Conservation (phyloP, 163 green algal species). For the Scenedesmus sp. region DNA sequence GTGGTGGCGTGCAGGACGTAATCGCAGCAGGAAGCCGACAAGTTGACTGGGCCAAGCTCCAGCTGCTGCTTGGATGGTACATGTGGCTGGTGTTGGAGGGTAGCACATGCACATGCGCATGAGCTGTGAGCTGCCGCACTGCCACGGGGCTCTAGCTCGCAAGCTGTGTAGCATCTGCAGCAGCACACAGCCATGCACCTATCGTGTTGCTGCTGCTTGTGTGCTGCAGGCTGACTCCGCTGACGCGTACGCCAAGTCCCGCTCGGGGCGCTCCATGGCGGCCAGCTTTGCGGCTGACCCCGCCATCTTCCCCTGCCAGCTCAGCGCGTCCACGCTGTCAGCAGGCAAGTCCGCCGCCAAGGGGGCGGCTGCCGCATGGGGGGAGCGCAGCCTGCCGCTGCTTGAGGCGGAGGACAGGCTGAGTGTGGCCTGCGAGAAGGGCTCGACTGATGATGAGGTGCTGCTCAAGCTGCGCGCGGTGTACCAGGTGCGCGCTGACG, state of each 20-base stretch:
- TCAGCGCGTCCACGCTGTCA: background rate
- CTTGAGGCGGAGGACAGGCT: constrained; percentile 96
- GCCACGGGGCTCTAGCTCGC: background rate
- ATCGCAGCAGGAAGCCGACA: too few species aligned
- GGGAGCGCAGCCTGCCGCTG: constrained; percentile 78
- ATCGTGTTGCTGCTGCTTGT: background rate
- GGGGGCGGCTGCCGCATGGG: constrained; percentile 81
- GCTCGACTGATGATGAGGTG: constrained; percentile 81
- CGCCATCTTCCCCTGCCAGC: constrained; percentile 91
- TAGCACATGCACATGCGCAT: too few species aligned
- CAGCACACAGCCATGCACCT: background rate
- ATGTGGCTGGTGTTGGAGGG: too few species aligned
- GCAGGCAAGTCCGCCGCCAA: constrained; percentile 63
- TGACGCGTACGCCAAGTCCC: constrained; percentile 47
- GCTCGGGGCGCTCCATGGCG: constrained; percentile 7
- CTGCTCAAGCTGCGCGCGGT: constrained; percentile 71
- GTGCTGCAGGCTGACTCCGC: constrained; percentile 45
- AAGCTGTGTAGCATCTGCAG: background rate
- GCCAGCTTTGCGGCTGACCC: constrained; percentile 80
- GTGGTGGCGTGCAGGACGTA: too few species aligned
- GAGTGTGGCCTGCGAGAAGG: constrained; percentile 94
- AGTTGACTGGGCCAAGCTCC: too few species aligned
- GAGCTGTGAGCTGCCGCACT: too few species aligned
- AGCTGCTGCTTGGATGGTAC: too few species aligned
- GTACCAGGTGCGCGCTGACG: constrained; percentile 72